These are phyloP conservation scores for Obba rivulosa DNA, from an alignment of 768 basidiomycete genomes.

Conservation along the genomic window DNA sequence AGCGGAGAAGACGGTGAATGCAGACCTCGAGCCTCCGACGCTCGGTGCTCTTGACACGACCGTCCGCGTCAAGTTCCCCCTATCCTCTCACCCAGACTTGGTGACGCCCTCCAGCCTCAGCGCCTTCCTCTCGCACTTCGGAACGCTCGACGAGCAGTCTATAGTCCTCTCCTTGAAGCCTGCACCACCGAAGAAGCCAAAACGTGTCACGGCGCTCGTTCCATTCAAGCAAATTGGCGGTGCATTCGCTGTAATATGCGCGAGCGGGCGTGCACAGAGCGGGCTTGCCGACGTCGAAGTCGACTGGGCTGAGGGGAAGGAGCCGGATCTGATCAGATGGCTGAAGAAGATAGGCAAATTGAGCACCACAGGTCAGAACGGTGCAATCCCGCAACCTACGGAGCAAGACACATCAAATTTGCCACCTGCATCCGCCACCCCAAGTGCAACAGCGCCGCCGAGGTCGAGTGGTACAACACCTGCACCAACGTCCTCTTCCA, in stretches of 20 bases:
- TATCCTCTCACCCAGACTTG: constrained; percentile 54
- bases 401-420: background rate
- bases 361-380: background rate
- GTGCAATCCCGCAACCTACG: background rate
- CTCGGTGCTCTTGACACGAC: constrained; percentile 70
- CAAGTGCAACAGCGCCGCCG: background rate
- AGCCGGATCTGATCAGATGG: constrained; percentile 70
- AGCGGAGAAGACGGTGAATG: constrained; percentile 33
- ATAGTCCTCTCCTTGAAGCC: constrained; percentile 67
- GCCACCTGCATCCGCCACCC: background rate
- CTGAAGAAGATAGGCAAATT: constrained; percentile 43
- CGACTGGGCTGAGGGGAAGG: constrained; percentile 67
- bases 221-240: constrained; percentile 73
- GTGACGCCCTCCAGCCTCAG: constrained; percentile 45
- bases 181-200: constrained; percentile 49
- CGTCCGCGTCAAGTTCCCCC: constrained; percentile 62
- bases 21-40: constrained; percentile 47
- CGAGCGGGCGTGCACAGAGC: constrained; percentile 43
- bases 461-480: background rate
- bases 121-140: constrained; percentile 53
- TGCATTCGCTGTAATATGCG: constrained; percentile 73
- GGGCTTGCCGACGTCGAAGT: constrained; percentile 62
- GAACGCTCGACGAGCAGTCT: constrained; percentile 53
- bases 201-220: constrained; percentile 64
- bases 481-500: background rate